phyloP scores from a whole-genome alignment of 2,329 filamentous ascomycete genomes.

The Colletotrichum sp. region DNA sequence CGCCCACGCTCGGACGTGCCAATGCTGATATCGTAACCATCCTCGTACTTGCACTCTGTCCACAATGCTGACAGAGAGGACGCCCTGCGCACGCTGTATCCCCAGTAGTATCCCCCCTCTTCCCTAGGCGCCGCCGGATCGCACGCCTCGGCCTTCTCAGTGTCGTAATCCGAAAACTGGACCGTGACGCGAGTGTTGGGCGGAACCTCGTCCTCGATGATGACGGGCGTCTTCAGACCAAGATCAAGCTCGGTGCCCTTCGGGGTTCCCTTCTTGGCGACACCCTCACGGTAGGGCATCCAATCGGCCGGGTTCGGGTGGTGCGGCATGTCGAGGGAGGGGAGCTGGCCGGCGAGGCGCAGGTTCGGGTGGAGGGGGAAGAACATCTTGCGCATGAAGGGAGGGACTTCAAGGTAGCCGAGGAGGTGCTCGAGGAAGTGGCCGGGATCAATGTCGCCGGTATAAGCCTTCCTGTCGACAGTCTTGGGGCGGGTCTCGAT shows the following conservation, averaged over 20 bases:
- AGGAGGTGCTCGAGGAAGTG: conserved; percentile 82
- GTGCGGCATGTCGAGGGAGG: conserved; percentile 83
- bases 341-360: conserved; percentile 72
- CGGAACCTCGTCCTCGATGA: conserved; percentile 66
- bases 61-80: conserved; percentile 73
- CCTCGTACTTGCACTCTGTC: conserved; percentile 75
- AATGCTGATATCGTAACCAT: conserved; percentile 82
- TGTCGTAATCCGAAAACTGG: conserved; percentile 58
- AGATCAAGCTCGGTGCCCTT: conserved; percentile 61
- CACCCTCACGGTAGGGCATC: conserved; percentile 80
- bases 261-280: conserved; percentile 58
- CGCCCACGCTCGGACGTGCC: conserved; percentile 81
- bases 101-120: conserved; percentile 86
- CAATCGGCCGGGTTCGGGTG: conserved; percentile 79
- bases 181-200: conserved; percentile 76
- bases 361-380: conserved; percentile 83
- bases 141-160: conserved; percentile 62
- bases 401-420: conserved; percentile 82
- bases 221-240: conserved; percentile 58
- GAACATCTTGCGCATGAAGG: conserved; percentile 76
- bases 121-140: conserved; percentile 72
- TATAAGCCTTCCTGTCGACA: conserved; percentile 60
- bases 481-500: conserved; percentile 46
- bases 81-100: conserved; percentile 73
- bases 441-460: conserved; percentile 74